These are phyloP conservation scores for Mallotus repandus DNA, from an alignment of 441 rosid species.

Conservation along the genomic window DNA sequence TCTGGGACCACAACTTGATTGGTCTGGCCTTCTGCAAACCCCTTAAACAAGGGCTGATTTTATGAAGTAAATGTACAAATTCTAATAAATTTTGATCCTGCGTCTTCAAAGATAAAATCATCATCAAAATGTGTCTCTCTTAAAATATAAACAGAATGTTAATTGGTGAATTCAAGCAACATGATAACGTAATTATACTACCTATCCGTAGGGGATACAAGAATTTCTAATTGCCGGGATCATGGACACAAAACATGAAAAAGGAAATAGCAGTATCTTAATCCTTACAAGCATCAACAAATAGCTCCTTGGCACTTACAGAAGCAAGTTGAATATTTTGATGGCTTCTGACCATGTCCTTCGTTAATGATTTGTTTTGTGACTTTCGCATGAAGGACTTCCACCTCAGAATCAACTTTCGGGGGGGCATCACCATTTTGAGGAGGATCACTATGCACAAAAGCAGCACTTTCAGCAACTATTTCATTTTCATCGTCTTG, in stretches of 20 bases:
- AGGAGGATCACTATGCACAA: constrained; percentile 58
- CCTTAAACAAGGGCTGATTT: not conserved
- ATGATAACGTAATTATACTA: not conserved
- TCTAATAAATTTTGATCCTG: not conserved
- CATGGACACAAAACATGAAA: not conserved
- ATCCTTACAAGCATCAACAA: not conserved
- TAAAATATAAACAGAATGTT: too few species aligned
- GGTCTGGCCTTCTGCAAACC: not conserved
- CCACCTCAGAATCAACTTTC: constrained; percentile 61
- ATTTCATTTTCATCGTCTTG: constrained; percentile 59
- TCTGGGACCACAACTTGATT: not conserved
- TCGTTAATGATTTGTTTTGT: constrained; percentile 84
- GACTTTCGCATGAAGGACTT: constrained; percentile 76
- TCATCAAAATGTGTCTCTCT: not conserved
- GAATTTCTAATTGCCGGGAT: not conserved
- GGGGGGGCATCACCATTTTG: constrained; percentile 63
- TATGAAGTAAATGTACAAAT: not conserved
- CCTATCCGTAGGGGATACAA: not conserved
- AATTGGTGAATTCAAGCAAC: not conserved
- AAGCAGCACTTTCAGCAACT: constrained; percentile 52
- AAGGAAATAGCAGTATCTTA: not conserved
- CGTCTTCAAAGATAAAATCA: not conserved
- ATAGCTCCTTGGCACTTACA: constrained; percentile 43
- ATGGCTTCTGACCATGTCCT: constrained; percentile 87
- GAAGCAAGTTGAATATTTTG: constrained; percentile 90